Evolutionary conservation across 1,284 basidiomycete species (phyloP).

Genomic region (Marasmius fiardii): DNA sequence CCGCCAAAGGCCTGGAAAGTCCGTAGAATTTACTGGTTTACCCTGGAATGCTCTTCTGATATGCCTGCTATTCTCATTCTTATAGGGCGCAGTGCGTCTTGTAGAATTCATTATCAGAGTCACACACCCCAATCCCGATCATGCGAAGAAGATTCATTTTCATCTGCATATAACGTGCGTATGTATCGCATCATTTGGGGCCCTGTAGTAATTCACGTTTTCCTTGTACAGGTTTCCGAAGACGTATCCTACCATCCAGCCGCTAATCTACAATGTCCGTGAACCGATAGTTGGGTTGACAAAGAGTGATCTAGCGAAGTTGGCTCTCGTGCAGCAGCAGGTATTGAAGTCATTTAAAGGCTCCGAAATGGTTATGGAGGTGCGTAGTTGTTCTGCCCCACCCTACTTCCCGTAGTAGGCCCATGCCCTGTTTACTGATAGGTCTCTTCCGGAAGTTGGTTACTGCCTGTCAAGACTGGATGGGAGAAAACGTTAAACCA

Average conservation of each 20-base stretch:
- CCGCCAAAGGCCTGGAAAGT: conserved; percentile 83
- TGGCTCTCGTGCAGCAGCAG: conserved; percentile 54
- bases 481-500: conserved; percentile 52
- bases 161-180: conserved; percentile 67
- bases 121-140: conserved; percentile 52
- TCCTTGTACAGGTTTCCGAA: conserved; percentile 58
- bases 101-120: conserved; percentile 75
- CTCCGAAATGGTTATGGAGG: conserved; percentile 72
- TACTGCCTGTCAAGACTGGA: conserved; percentile 68
- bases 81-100: conserved; percentile 59
- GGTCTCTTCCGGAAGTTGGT: conserved; percentile 44
- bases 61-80: conserved; percentile 10
- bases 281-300: conserved; percentile 58
- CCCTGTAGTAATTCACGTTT: background rate
- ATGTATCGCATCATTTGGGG: background rate
- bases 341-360: conserved; percentile 62
- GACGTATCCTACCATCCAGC: conserved; percentile 67
- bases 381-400: conserved; percentile 25
- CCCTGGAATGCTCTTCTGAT: background rate
- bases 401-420: background rate
- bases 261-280: conserved; percentile 62
- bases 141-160: conserved; percentile 55
- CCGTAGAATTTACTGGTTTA: conserved; percentile 11
- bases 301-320: conserved; percentile 47
- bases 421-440: background rate